These are phyloP conservation scores for Nigrospora oryzae DNA, from an alignment of 2,329 filamentous ascomycete species.

Conservation along the genomic window DNA sequence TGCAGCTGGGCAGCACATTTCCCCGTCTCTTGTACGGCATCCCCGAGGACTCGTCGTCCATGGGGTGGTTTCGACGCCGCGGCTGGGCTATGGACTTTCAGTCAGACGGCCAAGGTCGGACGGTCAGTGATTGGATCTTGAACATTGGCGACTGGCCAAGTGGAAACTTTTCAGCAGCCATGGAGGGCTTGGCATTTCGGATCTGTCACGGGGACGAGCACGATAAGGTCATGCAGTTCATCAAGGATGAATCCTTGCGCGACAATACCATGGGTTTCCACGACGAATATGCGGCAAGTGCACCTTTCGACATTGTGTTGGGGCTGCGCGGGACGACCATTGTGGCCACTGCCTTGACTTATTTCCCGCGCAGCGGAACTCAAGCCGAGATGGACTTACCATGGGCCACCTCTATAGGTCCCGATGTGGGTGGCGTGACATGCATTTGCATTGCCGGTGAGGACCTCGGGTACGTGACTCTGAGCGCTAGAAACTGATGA, in stretches of 20 bases:
- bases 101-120: slow-evolving; percentile 36
- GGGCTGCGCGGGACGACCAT: slow-evolving; percentile 39
- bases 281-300: slow-evolving; percentile 46
- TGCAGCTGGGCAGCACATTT: slow-evolving; percentile 51
- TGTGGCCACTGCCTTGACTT: slow-evolving; percentile 46
- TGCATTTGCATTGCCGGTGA: slow-evolving; percentile 51
- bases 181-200: slow-evolving; percentile 33
- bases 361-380: slow-evolving; percentile 36
- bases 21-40: slow-evolving; percentile 49
- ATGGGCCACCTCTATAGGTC: slow-evolving; percentile 42
- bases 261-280: slow-evolving; percentile 48
- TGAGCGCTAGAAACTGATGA: not conserved
- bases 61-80: slow-evolving; percentile 45
- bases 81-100: slow-evolving; percentile 42
- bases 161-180: slow-evolving; percentile 24
- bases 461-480: slow-evolving; percentile 11
- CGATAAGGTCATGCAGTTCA: slow-evolving; percentile 37
- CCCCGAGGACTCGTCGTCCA: slow-evolving; percentile 29
- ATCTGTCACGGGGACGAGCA: slow-evolving; percentile 37
- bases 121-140: slow-evolving; percentile 45
- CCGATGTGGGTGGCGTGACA: slow-evolving; percentile 47
- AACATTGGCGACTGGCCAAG: slow-evolving; percentile 39
- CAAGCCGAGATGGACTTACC: slow-evolving; percentile 41
- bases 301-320: slow-evolving; percentile 45
- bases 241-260: slow-evolving; percentile 35